Percentiles rank a stretch among this genome's conserved stretches.
Evolutionary conservation across 1,284 basidiomycete species (phyloP).

Genomic region (Cryptococcus sp.): DNA sequence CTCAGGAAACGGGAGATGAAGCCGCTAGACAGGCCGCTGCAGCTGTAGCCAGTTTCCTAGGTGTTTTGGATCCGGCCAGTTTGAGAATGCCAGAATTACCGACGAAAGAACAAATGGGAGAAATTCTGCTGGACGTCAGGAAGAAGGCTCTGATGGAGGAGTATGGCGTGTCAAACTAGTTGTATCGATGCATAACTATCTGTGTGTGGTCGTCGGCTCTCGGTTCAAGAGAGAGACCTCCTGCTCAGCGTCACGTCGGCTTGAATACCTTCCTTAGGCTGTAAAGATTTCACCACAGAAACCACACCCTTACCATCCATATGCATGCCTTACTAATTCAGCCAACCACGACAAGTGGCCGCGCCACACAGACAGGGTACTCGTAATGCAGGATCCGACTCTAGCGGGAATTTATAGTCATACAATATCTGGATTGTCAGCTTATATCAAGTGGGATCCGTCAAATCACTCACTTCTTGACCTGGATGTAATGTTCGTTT

Average conservation of each 20-base stretch:
- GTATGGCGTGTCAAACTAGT: conserved; percentile 50
- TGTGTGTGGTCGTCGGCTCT: neutral
- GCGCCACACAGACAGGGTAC: conserved; percentile 85
- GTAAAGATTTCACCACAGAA: too few relatives aligned
- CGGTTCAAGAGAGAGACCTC: too few relatives aligned
- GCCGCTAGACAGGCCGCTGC: conserved; percentile 16
- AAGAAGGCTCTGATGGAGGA: conserved; percentile 81
- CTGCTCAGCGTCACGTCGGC: too few relatives aligned
- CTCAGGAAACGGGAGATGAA: conserved; percentile 9
- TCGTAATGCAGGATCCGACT: conserved; percentile 40
- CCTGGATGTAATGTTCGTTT: conserved; percentile 89
- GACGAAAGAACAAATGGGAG: conserved; percentile 71
- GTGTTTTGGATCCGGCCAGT: conserved; percentile 67
- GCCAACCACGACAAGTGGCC: conserved; percentile 78
- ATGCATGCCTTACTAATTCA: conserved; percentile 58
- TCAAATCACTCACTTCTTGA: conserved; percentile 71
- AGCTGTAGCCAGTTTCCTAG: conserved; percentile 54
- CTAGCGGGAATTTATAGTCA: conserved; percentile 43
- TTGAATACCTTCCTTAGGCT: too few relatives aligned
- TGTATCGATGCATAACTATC: neutral
- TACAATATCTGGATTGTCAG: conserved; percentile 21
- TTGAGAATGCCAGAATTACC: conserved; percentile 72
- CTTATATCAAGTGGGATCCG: too few relatives aligned
- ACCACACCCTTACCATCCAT: neutral
- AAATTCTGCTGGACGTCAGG: conserved; percentile 66